phyloP scores from a whole-genome alignment of 129 eudicot species.

The Helichrysum umbraculigerum region DNA sequence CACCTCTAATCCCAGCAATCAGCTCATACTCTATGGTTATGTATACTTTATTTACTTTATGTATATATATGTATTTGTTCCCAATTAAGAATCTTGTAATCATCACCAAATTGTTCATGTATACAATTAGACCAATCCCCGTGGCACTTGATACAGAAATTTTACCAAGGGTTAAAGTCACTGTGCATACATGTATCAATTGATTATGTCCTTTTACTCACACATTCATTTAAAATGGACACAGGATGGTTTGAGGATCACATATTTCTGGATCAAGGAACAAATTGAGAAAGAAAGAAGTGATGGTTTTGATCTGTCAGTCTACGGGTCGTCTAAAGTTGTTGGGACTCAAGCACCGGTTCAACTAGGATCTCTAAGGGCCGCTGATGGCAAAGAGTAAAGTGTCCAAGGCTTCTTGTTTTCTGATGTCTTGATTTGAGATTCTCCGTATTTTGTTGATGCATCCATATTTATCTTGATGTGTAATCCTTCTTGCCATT shows the following conservation, averaged over 20 bases:
- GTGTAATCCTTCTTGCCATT: constrained; percentile 23
- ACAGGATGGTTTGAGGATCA: constrained; percentile 94
- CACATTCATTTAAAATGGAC: background rate
- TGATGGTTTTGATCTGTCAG: constrained; percentile 62
- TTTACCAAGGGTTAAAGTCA: background rate
- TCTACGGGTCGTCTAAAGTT: constrained; percentile 90
- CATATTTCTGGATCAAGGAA: constrained; percentile 98
- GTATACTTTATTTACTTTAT: background rate
- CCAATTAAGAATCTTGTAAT: background rate
- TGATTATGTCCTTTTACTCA: constrained; percentile 20
- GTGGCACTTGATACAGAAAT: too few species aligned
- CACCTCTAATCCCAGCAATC: background rate
- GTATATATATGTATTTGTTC: background rate
- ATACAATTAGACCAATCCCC: background rate
- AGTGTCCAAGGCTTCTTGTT: background rate
- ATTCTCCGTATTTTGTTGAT: constrained; percentile 9
- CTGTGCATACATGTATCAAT: background rate
- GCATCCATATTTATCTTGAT: constrained; percentile 11
- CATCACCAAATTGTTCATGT: background rate
- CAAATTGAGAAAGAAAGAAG: constrained; percentile 88
- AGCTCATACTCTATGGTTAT: background rate
- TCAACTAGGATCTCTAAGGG: constrained; percentile 89
- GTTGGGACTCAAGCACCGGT: constrained; percentile 99
- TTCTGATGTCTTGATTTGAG: constrained; percentile 5
- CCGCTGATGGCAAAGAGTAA: constrained; percentile 97